Conservation (phyloP, 352 stramenopile species). For the Globisporangium rhizosaccharum region DNA sequence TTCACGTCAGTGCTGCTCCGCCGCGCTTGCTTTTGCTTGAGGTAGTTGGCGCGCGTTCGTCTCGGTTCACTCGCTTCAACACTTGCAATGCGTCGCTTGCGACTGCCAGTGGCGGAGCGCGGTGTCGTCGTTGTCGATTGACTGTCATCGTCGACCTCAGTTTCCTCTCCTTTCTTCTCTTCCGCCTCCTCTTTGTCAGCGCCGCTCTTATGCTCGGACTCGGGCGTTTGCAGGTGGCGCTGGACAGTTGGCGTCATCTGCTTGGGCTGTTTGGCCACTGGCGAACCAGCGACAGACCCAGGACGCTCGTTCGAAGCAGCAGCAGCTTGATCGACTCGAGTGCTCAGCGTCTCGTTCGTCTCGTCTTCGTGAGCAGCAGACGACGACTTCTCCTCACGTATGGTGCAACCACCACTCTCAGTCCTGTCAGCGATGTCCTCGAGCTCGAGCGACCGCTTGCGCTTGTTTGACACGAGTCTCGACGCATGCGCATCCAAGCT, state of each 20-base stretch:
- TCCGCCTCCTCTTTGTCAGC: not conserved
- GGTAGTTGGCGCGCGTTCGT: not conserved
- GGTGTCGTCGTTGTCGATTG: not conserved
- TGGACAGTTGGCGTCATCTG: not conserved
- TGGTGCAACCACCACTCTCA: no score
- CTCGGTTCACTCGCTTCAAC: constrained; percentile 14
- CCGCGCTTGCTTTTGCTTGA: constrained; percentile 2
- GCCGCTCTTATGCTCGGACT: not conserved
- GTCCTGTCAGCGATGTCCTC: not conserved
- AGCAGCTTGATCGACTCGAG: not conserved
- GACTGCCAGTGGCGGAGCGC: not conserved
- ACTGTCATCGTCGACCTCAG: not conserved
- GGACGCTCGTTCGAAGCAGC: not conserved
- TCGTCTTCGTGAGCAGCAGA: no score
- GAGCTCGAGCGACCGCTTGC: constrained; percentile 12
- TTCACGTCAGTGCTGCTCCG: not conserved
- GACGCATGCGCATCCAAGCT: not conserved
- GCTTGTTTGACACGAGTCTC: constrained; percentile 6
- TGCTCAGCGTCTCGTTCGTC: no score
- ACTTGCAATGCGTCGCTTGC: constrained; percentile 1
- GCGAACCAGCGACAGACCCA: no score
- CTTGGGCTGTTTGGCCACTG: no score
- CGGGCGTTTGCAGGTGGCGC: not conserved
- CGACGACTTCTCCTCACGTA: no score
- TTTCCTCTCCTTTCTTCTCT: not conserved